A percentile compares a stretch with the other conserved stretches of the same genome.
These are phyloP conservation scores for Boehmeria nivea DNA, from an alignment of 306 rosid species.

Conservation along the genomic window DNA sequence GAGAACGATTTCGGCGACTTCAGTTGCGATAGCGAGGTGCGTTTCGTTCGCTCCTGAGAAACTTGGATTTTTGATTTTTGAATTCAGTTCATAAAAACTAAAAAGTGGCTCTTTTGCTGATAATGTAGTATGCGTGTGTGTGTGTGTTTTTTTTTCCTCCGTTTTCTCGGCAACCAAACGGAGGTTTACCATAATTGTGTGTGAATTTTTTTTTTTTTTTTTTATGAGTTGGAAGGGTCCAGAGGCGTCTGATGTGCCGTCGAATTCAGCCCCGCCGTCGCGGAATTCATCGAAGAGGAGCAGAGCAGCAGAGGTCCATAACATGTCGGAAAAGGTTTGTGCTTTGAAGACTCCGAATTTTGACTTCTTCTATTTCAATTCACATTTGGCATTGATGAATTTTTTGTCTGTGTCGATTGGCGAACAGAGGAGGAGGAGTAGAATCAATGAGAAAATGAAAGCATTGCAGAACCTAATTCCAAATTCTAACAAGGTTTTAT, in stretches of 20 bases:
- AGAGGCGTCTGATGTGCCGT: slow-evolving; percentile 44
- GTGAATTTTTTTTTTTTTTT: not conserved
- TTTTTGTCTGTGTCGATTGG: slow-evolving; percentile 21
- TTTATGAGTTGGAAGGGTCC: slow-evolving; percentile 38
- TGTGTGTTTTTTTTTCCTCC: not conserved
- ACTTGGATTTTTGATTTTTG: not conserved
- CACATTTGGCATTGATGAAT: not conserved
- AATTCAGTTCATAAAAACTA: not conserved
- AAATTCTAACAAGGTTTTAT: slow-evolving; percentile 81
- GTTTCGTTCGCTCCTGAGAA: not conserved
- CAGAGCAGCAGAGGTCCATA: slow-evolving; percentile 93
- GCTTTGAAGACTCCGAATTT: slow-evolving; percentile 9
- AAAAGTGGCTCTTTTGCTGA: not conserved
- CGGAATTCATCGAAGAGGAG: slow-evolving; percentile 73
- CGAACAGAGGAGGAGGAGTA: slow-evolving; percentile 86
- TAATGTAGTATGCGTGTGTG: not conserved
- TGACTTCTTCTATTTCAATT: not conserved
- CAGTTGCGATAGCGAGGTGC: slow-evolving; percentile 54
- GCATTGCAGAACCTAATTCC: slow-evolving; percentile 91
- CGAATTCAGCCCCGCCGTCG: slow-evolving; percentile 38
- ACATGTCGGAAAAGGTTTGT: slow-evolving; percentile 84
- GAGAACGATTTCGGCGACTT: slow-evolving; percentile 42
- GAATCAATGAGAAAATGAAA: slow-evolving; percentile 92
- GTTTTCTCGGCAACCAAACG: slow-evolving; percentile 5
- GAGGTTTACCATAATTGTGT: slow-evolving; percentile 10